These are phyloP conservation scores for Lobosporangium transversale DNA, from an alignment of 192 early-diverging fungal species.

Conservation along the genomic window DNA sequence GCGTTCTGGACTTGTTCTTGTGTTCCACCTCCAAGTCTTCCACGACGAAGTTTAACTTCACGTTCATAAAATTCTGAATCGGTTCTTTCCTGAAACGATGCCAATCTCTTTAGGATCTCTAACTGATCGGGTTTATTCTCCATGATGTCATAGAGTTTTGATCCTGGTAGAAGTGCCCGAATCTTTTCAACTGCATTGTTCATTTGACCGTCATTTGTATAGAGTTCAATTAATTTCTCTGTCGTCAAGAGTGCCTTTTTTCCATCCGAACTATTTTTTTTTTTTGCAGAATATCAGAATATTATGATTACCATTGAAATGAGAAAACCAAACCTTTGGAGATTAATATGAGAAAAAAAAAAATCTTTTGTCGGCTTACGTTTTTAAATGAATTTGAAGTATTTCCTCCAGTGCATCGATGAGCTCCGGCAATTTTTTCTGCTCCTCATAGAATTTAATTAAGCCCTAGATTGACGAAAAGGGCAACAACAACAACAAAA, in stretches of 20 bases:
- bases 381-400: constrained; percentile 38
- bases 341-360: no score
- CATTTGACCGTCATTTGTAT: constrained; percentile 50
- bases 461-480: constrained; percentile 55
- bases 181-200: constrained; percentile 50
- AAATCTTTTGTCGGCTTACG: no score
- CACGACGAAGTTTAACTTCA: constrained; percentile 72
- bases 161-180: constrained; percentile 55
- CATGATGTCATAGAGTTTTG: constrained; percentile 55
- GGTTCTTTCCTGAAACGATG: constrained; percentile 42
- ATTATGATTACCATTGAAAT: no score
- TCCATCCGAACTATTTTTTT: constrained; percentile 53
- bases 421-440: constrained; percentile 49
- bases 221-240: constrained; percentile 63
- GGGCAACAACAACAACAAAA: neutral
- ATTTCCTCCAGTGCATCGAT: constrained; percentile 46
- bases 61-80: constrained; percentile 59
- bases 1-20: constrained; percentile 62
- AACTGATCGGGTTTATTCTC: constrained; percentile 45
- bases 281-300: neutral
- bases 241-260: constrained; percentile 59
- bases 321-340: no score
- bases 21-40: constrained; percentile 74
- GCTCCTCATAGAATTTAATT: constrained; percentile 71
- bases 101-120: constrained; percentile 47